A percentile compares a stretch with the other conserved stretches of the same genome.
phyloP scores from a whole-genome alignment of 257 asterid genomes.

The Solanum dulcamara region DNA sequence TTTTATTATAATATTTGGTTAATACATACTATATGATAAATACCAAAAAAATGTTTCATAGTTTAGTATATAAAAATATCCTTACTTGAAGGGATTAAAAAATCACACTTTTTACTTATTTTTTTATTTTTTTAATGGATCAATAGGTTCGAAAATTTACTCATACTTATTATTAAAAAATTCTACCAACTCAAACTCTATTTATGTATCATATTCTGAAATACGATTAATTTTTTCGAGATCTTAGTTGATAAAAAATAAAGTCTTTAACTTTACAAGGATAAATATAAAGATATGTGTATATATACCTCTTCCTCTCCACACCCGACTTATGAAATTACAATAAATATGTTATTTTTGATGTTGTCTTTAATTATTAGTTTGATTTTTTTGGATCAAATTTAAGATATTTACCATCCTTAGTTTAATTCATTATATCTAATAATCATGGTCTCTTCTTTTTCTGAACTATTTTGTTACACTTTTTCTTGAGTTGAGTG shows the following conservation, averaged over 20 bases:
- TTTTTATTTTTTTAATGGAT: too few relatives aligned
- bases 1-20: too few relatives aligned
- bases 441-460: neutral
- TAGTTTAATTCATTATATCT: neutral
- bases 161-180: neutral
- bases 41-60: neutral
- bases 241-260: neutral
- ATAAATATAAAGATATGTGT: neutral
- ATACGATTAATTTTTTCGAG: too few relatives aligned
- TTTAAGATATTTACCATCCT: neutral
- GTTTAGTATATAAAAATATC: neutral
- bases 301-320: too few relatives aligned
- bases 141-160: neutral
- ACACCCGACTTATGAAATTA: neutral
- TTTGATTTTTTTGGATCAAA: neutral
- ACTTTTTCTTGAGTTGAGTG: neutral
- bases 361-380: neutral
- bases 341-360: neutral
- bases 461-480: accelerated
- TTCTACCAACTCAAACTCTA: neutral
- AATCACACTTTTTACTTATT: neutral
- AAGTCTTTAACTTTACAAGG: accelerated
- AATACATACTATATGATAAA: neutral
- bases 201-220: too few relatives aligned
- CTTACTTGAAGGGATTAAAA: neutral